Evolutionary conservation across 495 filamentous ascomycete genomes (phyloP).

Genomic region (Penicillium psychrofluorescens): DNA sequence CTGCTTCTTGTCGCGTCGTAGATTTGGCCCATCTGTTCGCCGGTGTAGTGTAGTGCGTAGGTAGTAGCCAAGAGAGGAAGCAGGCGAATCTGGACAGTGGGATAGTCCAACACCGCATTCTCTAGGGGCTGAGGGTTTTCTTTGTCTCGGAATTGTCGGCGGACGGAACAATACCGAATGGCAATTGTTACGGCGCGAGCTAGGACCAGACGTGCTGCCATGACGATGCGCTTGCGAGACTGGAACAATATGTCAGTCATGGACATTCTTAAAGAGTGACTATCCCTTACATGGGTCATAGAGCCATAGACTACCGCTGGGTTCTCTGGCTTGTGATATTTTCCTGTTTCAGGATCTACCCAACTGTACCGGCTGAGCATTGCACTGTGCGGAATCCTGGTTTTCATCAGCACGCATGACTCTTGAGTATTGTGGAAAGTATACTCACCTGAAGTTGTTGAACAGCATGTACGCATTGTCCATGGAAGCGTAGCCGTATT

Average conservation of each 20-base stretch:
- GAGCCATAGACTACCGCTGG: constrained; percentile 39
- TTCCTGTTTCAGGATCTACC: constrained; percentile 32
- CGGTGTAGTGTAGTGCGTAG: constrained; percentile 44
- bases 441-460: constrained; percentile 24
- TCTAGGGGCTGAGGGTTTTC: constrained; percentile 24
- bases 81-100: constrained; percentile 41
- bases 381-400: constrained; percentile 34
- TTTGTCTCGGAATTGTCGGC: constrained; percentile 41
- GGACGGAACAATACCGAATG: constrained; percentile 33
- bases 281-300: constrained; percentile 38
- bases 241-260: too few relatives aligned
- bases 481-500: constrained; percentile 40
- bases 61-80: constrained; percentile 40
- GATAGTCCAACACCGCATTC: constrained; percentile 40
- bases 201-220: constrained; percentile 38
- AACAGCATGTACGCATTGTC: constrained; percentile 48
- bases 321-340: constrained; percentile 29
- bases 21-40: constrained; percentile 31
- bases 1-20: constrained; percentile 29
- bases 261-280: too few relatives aligned
- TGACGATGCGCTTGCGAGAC: constrained; percentile 22
- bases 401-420: not conserved
- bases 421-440: not conserved
- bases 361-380: constrained; percentile 36
- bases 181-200: constrained; percentile 43